These are phyloP conservation scores for Xerocomellus amylosporus DNA, from an alignment of 768 basidiomycete species.

Conservation along the genomic window DNA sequence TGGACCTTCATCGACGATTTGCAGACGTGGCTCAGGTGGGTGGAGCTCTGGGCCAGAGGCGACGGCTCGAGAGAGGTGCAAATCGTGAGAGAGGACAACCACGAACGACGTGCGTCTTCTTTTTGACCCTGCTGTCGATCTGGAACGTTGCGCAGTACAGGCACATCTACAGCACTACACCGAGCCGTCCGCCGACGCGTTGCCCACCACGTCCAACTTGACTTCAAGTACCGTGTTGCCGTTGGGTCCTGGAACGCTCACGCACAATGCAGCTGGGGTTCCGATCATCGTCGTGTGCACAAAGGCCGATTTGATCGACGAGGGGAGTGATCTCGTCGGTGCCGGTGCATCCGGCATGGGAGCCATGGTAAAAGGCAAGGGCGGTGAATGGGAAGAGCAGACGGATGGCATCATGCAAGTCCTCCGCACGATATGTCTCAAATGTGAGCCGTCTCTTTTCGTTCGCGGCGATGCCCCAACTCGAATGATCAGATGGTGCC, in stretches of 20 bases:
- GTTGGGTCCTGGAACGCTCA: conserved; percentile 79
- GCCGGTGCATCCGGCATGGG: conserved; percentile 78
- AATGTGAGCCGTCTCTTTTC: conserved; percentile 58
- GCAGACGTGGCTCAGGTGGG: conserved; percentile 80
- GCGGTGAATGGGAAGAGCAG: conserved; percentile 91
- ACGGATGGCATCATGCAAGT: conserved; percentile 95
- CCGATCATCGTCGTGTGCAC: conserved; percentile 89
- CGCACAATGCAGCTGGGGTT: conserved; percentile 81
- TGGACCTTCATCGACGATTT: conserved; percentile 89
- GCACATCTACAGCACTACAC: conserved; percentile 86
- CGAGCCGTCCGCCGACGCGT: conserved; percentile 69
- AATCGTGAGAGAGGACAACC: conserved; percentile 74
- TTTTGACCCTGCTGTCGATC: neutral
- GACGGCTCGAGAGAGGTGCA: conserved; percentile 68
- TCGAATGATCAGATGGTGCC: conserved; percentile 72
- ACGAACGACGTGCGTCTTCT: conserved; percentile 68
- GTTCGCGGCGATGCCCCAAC: neutral
- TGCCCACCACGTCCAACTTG: conserved; percentile 60
- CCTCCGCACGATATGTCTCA: conserved; percentile 87
- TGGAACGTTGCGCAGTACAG: conserved; percentile 56
- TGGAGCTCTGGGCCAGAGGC: conserved; percentile 75
- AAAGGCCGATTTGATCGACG: conserved; percentile 92
- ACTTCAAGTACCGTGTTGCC: conserved; percentile 69
- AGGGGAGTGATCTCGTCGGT: conserved; percentile 65
- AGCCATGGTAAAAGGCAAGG: conserved; percentile 88